A percentile compares a stretch with the other conserved stretches of the same genome.
Evolutionary conservation across 306 rosid genomes (phyloP).

Genomic region (Luffa aegyptiaca): DNA sequence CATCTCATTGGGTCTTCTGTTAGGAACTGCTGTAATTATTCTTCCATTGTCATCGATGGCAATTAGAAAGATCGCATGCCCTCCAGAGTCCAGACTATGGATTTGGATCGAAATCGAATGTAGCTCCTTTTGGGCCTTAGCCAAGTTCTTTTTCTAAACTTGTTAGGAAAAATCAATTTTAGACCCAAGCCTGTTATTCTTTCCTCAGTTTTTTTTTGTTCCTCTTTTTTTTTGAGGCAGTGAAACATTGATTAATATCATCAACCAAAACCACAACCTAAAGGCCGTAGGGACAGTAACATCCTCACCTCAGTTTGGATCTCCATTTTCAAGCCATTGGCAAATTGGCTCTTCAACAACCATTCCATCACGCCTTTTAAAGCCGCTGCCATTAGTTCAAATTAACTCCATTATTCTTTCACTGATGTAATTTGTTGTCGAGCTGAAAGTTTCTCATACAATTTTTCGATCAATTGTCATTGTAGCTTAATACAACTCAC

Average conservation of each 20-base stretch:
- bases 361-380: neutral
- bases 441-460: neutral
- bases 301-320: neutral
- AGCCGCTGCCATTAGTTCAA: neutral
- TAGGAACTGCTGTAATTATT: neutral
- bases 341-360: neutral
- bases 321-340: neutral
- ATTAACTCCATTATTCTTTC: neutral
- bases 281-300: neutral
- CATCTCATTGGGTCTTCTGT: neutral
- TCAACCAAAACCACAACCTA: neutral
- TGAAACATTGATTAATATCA: neutral
- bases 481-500: neutral
- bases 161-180: neutral
- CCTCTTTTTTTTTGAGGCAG: neutral
- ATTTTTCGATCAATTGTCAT: neutral
- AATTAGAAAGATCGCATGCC: neutral
- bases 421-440: neutral
- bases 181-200: neutral
- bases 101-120: neutral
- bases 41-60: neutral
- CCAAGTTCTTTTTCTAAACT: neutral
- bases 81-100: neutral
- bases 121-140: neutral
- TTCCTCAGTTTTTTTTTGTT: neutral